Evolutionary conservation across 1,139 yeast genomes (phyloP), one percentile per base, ranked within the genome.

Genomic region (Geotrichum citri-aurantii): DNA sequence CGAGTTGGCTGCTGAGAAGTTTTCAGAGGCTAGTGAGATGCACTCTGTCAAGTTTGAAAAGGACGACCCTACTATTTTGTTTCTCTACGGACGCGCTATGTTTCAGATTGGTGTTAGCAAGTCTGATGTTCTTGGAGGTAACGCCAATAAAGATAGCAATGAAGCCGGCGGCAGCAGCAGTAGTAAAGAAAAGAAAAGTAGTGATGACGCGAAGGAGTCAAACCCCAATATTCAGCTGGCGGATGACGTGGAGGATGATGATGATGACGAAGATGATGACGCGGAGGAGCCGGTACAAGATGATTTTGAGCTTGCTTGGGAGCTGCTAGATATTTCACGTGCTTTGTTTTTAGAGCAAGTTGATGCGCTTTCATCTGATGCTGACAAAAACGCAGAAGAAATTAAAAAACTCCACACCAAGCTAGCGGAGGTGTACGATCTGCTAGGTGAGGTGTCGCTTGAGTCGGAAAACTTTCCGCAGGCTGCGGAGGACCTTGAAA

Each of bases 271-370:
- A 5, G 75, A 69, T 6, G 77, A 72, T 1, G 75, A 70, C 2
- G 67, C 61, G 1, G 73, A 68, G 7, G 83, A 75, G 50, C 81
- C 77, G 37, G 83, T 81, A 48, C 86, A 84, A 65, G 78, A 83
- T 42, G 97, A 90, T 68, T 86, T 91, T 68, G 95, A 87, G 69
- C 79, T 85, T 26, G 95, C 96, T 0, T 90, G 96, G 96, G 93
- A 86, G 61, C 82, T 89, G 23, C 76, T 89, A 46, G 97, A 91
- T 68, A 75, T 87, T 52, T 80, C 95, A 0, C 79, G 97, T 65
- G 77, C 86, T 0, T 71, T 88, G 46, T 86, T 82, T 64, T 84
- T 83, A 63, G 72, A 75, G 40, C 70, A 77, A 58, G 68, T 83
- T 14, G 75, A 75, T 40, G 55, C 58, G 2, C 59, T 61, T 19